Evolutionary conservation across 495 filamentous ascomycete species (phyloP), one percentile per base, ranked within the genome.

Genomic region (Xylaria nigripes): DNA sequence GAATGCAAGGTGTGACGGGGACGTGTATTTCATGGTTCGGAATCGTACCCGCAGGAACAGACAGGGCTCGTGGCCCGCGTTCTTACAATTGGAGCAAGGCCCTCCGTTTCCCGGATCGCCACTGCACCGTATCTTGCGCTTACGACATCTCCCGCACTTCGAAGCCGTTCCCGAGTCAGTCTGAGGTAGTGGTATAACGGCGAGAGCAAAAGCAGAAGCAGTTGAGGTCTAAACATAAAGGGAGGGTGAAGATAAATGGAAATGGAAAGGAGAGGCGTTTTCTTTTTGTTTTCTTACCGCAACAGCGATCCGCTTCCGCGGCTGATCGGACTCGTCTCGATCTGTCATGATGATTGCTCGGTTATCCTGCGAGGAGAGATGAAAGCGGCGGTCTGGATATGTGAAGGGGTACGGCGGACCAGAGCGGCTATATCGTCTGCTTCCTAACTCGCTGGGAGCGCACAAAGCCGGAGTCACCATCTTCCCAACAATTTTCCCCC

Each of bases 91-190:
- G 15, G 78, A 70, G 65, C 93, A 98, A 25, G 87, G 87, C 21
- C 74, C 72, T 9, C 84, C 86, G 64, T 87, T 78, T 23, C 84
- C 85, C 5, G 76, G 75, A 66, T 96, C 91, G 29, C 92, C 93
- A 56, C 87, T 95, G 72, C 93, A 98, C 65, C 89, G 86, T 62
- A 98, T 98, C 75, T 98, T 98, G 48, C 93, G 79, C 68, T 90
- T 90, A 46, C 93, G 84, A 66, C 93, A 98, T 55, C 93, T 83
- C 25, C 80, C 81, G 69, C 93, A 98, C 93, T 97, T 57, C 29
- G 43, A 64, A 55, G 56, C 45, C 32, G 27, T 42, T 48, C 18
- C 13, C 51, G 44, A 42, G 51, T 54, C 34, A 48, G 24, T 32
- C 13, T 15, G 23, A 23, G 1, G 38, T 13, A 15, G 18, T 19